Evolutionary conservation across 2,329 filamentous ascomycete genomes (phyloP).

Genomic region (Beauveria caledonica): DNA sequence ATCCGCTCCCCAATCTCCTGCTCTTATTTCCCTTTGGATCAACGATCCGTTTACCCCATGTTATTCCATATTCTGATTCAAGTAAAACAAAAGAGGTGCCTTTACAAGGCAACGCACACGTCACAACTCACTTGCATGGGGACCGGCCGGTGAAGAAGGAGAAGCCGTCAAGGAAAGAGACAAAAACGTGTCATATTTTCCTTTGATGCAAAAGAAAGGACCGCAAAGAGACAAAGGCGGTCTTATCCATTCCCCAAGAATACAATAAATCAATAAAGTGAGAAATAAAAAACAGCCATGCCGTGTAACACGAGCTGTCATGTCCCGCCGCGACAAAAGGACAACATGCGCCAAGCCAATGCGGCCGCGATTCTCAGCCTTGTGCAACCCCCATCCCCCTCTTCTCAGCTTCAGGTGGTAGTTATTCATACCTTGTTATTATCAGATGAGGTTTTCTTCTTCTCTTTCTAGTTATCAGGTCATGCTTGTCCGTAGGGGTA

Average conservation of each 20-base stretch:
- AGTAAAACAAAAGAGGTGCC: neutral
- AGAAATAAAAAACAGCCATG: too few species aligned
- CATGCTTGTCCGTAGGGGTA: too few species aligned
- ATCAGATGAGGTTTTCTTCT: too few species aligned
- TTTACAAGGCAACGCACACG: neutral
- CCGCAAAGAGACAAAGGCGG: too few species aligned
- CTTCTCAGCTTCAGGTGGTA: too few species aligned
- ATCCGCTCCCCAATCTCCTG: neutral
- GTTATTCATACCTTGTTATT: too few species aligned
- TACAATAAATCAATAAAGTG: neutral
- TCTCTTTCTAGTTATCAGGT: too few species aligned
- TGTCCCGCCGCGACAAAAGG: neutral
- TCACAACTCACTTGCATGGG: slow-evolving; percentile 3
- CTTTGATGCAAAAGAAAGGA: neutral
- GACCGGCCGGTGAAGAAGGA: neutral
- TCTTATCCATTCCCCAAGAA: too few species aligned
- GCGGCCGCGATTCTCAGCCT: neutral
- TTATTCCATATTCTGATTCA: too few species aligned
- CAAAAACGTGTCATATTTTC: neutral
- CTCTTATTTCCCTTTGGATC: neutral
- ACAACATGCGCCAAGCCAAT: neutral
- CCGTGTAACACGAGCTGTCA: slow-evolving; percentile 6
- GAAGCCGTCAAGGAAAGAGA: too few species aligned
- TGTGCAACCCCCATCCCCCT: neutral
- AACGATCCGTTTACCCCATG: too few species aligned